Percentiles rank a stretch among this genome's conserved stretches.
These are phyloP conservation scores for Marchantia paleacea DNA, from an alignment of 225 moss, liverwort and hornwort genomes.

Conservation along the genomic window DNA sequence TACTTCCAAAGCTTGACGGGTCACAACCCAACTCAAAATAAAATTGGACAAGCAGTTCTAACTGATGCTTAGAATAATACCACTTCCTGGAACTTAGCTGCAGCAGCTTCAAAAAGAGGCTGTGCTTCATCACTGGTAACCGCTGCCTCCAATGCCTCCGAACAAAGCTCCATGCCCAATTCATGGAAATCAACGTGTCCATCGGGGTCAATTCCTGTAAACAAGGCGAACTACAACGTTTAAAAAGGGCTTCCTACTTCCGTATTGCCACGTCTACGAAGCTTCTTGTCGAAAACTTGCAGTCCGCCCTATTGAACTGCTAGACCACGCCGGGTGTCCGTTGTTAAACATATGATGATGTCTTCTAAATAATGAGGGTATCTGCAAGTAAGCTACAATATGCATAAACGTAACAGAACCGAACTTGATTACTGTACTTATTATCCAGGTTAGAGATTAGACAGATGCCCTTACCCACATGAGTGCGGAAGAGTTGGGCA, in stretches of 20 bases:
- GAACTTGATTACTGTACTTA: too few relatives aligned
- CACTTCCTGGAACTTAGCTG: slow-evolving; percentile 59
- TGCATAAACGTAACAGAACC: too few relatives aligned
- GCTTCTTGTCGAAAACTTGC: too few relatives aligned
- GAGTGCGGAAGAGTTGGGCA: slow-evolving; percentile 55
- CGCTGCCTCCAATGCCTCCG: slow-evolving; percentile 48
- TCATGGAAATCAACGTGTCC: slow-evolving; percentile 60
- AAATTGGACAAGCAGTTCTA: not conserved
- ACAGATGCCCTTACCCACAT: slow-evolving; percentile 39
- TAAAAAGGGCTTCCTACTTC: not conserved
- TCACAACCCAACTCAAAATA: not conserved
- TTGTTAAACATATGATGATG: too few relatives aligned
- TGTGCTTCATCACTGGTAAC: slow-evolving; percentile 56
- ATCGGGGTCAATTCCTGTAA: slow-evolving; percentile 55
- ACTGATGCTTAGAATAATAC: slow-evolving; percentile 14
- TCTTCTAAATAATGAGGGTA: too few relatives aligned
- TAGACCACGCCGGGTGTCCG: too few relatives aligned
- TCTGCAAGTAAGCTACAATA: too few relatives aligned
- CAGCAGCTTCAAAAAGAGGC: slow-evolving; percentile 53
- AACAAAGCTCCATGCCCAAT: slow-evolving; percentile 57
- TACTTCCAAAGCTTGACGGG: not conserved
- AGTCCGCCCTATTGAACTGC: too few relatives aligned
- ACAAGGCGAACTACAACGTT: not conserved
- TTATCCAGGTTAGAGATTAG: too few relatives aligned
- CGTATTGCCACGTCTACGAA: not conserved